A percentile compares a stretch with the other conserved stretches of the same genome.
phyloP scores from a whole-genome alignment of 345 rosid genomes.

The Ceriops zippeliana region DNA sequence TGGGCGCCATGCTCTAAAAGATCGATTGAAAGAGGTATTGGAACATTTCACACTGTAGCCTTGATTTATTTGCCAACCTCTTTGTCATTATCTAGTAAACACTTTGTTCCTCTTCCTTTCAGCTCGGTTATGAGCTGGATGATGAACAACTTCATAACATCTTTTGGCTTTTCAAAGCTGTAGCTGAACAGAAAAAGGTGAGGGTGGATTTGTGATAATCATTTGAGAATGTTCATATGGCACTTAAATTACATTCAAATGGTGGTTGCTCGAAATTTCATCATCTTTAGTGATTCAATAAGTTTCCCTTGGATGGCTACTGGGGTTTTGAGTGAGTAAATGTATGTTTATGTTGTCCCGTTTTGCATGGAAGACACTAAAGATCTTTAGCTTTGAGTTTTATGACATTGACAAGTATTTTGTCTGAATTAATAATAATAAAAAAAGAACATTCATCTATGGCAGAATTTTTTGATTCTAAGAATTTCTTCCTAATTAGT shows the following conservation, averaged over 20 bases:
- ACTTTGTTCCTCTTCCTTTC: slow-evolving; percentile 23
- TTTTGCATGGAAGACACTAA: background rate
- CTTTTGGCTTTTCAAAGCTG: slow-evolving; percentile 88
- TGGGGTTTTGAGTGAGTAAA: background rate
- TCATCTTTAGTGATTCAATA: background rate
- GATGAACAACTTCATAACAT: slow-evolving; percentile 65
- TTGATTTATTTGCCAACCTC: slow-evolving; percentile 2
- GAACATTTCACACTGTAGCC: background rate
- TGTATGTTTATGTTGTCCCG: background rate
- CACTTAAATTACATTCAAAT: too few species aligned
- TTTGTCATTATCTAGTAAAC: slow-evolving; percentile 10
- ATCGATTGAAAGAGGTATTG: slow-evolving; percentile 70
- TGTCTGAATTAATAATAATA: background rate
- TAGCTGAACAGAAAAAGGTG: slow-evolving; percentile 93
- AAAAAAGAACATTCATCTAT: too few species aligned
- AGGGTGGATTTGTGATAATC: background rate
- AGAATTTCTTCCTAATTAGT: too few species aligned
- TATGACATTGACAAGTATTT: background rate
- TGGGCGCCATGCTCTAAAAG: slow-evolving; percentile 90
- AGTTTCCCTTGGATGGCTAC: background rate
- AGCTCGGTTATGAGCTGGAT: slow-evolving; percentile 86
- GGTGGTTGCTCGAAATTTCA: background rate
- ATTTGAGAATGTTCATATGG: background rate
- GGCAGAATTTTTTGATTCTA: too few species aligned
- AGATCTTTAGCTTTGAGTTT: background rate